Percentiles rank a stretch among this genome's conserved stretches.
Evolutionary conservation across 805 yeast genomes (phyloP).

Genomic region (Diddensiella transvaalensis): DNA sequence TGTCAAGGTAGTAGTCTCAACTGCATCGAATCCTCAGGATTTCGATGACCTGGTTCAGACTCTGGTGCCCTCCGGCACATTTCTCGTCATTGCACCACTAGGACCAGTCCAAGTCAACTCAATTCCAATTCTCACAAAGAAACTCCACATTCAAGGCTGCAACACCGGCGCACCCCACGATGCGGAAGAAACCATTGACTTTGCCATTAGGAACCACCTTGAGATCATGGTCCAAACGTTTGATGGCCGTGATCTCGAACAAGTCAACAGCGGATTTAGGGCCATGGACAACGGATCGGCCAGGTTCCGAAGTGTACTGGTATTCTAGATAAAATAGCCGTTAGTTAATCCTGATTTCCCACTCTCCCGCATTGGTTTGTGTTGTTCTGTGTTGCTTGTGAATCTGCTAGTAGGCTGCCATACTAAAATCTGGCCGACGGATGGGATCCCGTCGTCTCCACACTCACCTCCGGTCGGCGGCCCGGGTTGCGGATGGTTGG

Average conservation of each 20-base stretch:
- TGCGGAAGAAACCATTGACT: slow-evolving; percentile 2
- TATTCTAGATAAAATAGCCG: too few relatives aligned
- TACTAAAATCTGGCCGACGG: too few relatives aligned
- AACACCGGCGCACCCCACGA: slow-evolving; percentile 5
- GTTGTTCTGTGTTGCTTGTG: too few relatives aligned
- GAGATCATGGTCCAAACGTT: neutral
- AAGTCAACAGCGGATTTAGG: neutral
- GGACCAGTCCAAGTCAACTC: neutral
- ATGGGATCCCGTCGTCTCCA: too few relatives aligned
- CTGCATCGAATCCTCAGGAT: slow-evolving; percentile 3
- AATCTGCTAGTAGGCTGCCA: too few relatives aligned
- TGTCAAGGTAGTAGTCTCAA: neutral
- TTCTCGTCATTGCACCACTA: neutral
- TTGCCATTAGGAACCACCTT: neutral
- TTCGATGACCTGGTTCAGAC: neutral
- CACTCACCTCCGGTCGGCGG: too few relatives aligned
- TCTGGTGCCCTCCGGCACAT: neutral
- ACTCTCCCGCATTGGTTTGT: too few relatives aligned
- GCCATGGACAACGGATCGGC: neutral
- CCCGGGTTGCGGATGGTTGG: too few relatives aligned
- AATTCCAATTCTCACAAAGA: slow-evolving; percentile 1
- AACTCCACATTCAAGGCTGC: slow-evolving; percentile 1
- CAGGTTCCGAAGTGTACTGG: neutral
- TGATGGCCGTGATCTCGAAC: neutral
- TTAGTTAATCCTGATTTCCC: too few relatives aligned